phyloP scores from a whole-genome alignment of 306 rosid species.

The Abrus precatorius region DNA sequence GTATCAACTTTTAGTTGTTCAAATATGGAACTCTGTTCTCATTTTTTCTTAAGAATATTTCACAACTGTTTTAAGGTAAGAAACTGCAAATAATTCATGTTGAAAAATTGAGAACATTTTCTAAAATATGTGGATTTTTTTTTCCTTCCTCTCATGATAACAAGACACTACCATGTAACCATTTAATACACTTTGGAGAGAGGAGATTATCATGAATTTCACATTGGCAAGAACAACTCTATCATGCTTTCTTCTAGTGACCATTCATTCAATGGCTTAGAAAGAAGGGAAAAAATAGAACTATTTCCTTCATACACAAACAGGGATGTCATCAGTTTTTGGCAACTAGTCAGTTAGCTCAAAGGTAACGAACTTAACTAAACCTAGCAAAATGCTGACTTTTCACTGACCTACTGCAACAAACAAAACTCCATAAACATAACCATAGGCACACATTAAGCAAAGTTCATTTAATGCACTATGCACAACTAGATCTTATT shows the following conservation, averaged over 20 bases:
- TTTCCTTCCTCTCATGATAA: too few relatives aligned
- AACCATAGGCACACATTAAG: conserved; percentile 39
- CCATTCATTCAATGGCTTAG: conserved; percentile 21
- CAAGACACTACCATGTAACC: too few relatives aligned
- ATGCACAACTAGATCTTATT: conserved; percentile 33
- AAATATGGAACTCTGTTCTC: too few relatives aligned
- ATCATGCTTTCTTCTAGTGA: conserved; percentile 14
- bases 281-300: conserved; percentile 20
- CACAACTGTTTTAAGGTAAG: background rate
- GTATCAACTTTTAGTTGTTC: too few relatives aligned
- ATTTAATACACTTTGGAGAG: conserved; percentile 11
- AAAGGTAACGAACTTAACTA: conserved; percentile 31
- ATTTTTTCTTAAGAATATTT: background rate
- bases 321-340: conserved; percentile 6
- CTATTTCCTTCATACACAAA: conserved; percentile 25
- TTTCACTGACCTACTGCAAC: conserved; percentile 34
- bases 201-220: conserved; percentile 26
- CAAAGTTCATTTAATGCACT: conserved; percentile 43
- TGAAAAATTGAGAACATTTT: too few relatives aligned
- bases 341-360: background rate
- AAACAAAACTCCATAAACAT: conserved; percentile 19
- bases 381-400: conserved; percentile 38
- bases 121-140: too few relatives aligned
- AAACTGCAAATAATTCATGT: background rate
- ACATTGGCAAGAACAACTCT: conserved; percentile 10